Conservation (phyloP, 352 stramenopile genomes). For the Phytophthora litchii region DNA sequence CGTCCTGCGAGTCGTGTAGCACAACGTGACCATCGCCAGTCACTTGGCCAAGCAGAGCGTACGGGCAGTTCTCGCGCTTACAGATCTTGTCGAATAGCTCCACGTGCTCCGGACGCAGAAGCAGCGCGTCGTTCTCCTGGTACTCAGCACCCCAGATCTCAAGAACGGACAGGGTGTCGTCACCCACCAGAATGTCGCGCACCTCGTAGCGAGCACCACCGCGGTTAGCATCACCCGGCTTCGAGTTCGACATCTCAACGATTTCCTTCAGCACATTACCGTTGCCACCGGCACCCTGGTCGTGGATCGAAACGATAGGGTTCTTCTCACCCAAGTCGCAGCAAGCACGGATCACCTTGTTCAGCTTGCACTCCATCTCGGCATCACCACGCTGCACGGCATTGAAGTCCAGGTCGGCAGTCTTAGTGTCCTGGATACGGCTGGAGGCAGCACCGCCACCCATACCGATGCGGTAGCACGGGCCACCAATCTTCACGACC, state of each 20-base stretch:
- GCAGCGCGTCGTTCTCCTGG: conserved; percentile 99
- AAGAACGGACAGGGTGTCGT: conserved; percentile 98
- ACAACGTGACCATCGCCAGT: conserved; percentile 97
- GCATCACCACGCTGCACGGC: conserved; percentile 99
- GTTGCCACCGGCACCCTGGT: conserved; percentile 99
- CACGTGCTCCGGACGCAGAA: conserved; percentile 91
- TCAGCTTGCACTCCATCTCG: conserved; percentile 99
- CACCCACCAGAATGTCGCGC: conserved; percentile 95
- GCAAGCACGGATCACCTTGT: conserved; percentile 98
- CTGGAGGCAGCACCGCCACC: conserved; percentile 97
- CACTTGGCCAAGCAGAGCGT: conserved; percentile 95
- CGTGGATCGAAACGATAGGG: conserved; percentile 99
- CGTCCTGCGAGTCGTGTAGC: conserved; percentile 95
- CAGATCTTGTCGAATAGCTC: conserved; percentile 96
- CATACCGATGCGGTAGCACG: conserved; percentile 99
- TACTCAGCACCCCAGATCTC: conserved; percentile 99
- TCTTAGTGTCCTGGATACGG: conserved; percentile 93
- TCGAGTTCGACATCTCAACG: conserved; percentile 88
- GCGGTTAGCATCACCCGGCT: conserved; percentile 89
- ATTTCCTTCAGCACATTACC: conserved; percentile 99
- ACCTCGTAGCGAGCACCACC: conserved; percentile 94
- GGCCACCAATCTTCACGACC: conserved; percentile 98
- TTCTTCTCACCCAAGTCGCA: conserved; percentile 97
- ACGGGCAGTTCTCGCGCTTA: conserved; percentile 97
- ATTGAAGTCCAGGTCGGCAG: conserved; percentile 98